Percentiles rank a stretch among this genome's conserved stretches.
phyloP scores from a whole-genome alignment of 148 eudicot species.

The Talinum fruticosum region DNA sequence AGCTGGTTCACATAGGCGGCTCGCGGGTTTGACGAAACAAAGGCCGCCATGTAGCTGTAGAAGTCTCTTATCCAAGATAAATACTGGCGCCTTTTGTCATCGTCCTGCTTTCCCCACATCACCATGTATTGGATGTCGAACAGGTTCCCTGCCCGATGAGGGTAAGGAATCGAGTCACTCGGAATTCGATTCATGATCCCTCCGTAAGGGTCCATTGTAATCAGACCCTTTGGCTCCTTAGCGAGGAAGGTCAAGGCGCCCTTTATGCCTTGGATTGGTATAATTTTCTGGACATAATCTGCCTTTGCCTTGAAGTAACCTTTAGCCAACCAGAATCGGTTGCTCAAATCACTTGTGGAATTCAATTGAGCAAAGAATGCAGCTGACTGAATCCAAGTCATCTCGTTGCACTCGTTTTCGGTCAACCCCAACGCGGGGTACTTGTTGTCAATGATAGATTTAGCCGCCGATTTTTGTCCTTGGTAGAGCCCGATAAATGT shows the following conservation, averaged over 20 bases:
- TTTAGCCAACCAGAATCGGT: constrained; percentile 27
- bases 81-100: constrained; percentile 17
- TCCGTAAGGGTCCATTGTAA: constrained; percentile 55
- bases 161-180: constrained; percentile 43
- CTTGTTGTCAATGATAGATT: too few species aligned
- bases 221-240: constrained; percentile 49
- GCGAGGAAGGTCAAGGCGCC: constrained; percentile 33
- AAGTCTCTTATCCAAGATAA: constrained; percentile 48
- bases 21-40: constrained; percentile 45
- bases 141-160: constrained; percentile 47
- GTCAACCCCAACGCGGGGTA: too few species aligned
- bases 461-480: too few species aligned
- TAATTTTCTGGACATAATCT: constrained; percentile 37
- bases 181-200: constrained; percentile 47
- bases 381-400: too few species aligned
- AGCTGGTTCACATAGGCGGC: constrained; percentile 55
- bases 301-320: constrained; percentile 53
- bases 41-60: constrained; percentile 39
- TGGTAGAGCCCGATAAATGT: too few species aligned
- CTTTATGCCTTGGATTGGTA: constrained; percentile 26
- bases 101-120: constrained; percentile 41
- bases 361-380: too few species aligned
- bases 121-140: constrained; percentile 45
- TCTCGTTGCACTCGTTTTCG: too few species aligned
- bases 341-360: constrained; percentile 36